Base-by-base conservation (phyloP, 2,329 filamentous ascomycete genomes). In the Stachybotrys elegans region DNA sequence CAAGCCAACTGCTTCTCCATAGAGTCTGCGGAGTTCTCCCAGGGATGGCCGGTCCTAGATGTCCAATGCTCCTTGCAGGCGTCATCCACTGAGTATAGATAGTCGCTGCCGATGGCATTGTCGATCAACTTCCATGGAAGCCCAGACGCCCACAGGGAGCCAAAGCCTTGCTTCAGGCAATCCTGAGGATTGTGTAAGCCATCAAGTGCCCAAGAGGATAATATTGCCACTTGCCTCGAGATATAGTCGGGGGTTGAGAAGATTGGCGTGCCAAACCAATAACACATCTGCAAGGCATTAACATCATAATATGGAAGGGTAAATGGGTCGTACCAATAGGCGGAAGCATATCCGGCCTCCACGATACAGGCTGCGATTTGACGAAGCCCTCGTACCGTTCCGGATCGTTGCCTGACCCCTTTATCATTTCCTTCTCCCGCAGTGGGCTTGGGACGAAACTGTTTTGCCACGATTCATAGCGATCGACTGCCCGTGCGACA, bases 251-350 rank as follows among this genome's bases (percentile, higher is more conserved):
- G 84, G 84, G 47, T 87, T 88, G 2, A 88, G 71, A 71, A 85
- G 79, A 50, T 84, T 83, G 0, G 82, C 66, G 60, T 88, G 84
- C 80, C 82, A 87, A 0, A 88, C 81, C 79, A 88, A 81, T 12
- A 88, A 59, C 0, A 88, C 75, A 60, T 88, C 84, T 71, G 58
- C 27, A 7, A 4, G 1, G 2, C 3, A 5, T 3, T 5, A 22
- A 51, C 19, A 51, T 51, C 6, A 9, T 4, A 2, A 36, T 2
- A 12, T 21, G 9, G 6, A 17, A 23, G 1, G 22, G 4, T 4
- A 13, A 2, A 13, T 9, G 22, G 19, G 16, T 25, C 50, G 22
- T 41, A 57, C 55, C 55, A 8, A 57, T 47, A 6, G 55, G 55
- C 0, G 53, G 55, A 17, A 57, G 51, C 0, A 46, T 2, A 7